Base-by-base conservation (phyloP, 2,329 filamentous ascomycete species). In the Penicillium sp. region DNA sequence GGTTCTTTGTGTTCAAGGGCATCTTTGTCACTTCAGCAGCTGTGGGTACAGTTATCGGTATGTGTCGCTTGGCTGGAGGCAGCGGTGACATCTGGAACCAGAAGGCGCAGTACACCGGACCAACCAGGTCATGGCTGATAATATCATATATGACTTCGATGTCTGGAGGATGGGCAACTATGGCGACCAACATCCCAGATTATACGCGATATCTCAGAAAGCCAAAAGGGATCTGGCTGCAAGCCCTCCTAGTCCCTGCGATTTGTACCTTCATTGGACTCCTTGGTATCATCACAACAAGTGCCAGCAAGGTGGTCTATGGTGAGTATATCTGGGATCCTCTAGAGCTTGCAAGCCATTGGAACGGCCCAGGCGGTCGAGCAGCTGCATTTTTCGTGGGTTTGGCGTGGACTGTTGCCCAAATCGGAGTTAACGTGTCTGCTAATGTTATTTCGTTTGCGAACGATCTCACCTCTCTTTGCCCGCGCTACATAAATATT, bases 1-100 rank as follows among this genome's bases (percentile, higher is more conserved):
- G 59, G 38, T 62, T 71, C 40, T 70, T 69, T 52, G 62, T 63
- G 9, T 57, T 61, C 38, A 70, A 68, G 52, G 58, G 23, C 2
- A 61, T 77, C 28, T 71, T 72, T 8, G 75, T 83, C 14, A 80
- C 81, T 8, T 67, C 81, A 16, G 78, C 80, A 1, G 82, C 81
- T 55, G 74, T 86, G 49, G 82, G 77, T 2, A 82, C 81, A 33
- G 76, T 85, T 65, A 80, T 82, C 47, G 86, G 83, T 79, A 70
- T 74, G 20, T 80, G 80, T 35, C 79, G 80, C 9, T 68, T 73
- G n/a, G 80, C 81, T 38, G 79, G 81, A 11, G 79, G 80, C 30
- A 62, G 60, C 5, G 74, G 79, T 8, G 71, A 67, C 2, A 72
- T 81, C 59, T 78, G 76, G 60, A 63, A 71, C 21, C 74, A 77